Evolutionary conservation across 2,329 filamentous ascomycete genomes (phyloP), one percentile per base, ranked within the genome.

Genomic region (Cercospora janseana): DNA sequence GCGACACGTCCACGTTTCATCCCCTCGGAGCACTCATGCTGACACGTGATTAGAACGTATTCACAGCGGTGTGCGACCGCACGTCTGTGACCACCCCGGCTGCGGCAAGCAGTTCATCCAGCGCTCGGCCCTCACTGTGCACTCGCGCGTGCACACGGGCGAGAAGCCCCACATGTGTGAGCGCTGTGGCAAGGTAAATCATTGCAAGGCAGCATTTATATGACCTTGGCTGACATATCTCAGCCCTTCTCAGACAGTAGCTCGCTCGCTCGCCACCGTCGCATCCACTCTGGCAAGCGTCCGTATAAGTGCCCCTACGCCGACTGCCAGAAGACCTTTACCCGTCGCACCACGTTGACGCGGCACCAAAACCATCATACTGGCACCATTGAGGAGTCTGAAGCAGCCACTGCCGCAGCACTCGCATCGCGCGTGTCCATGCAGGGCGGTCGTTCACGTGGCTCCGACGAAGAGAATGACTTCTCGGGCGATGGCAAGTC

Each of bases 91-190:
- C 63, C 88, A 83, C 67, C 86, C 86, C 31, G 83, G 82, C 46
- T 98, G 93, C 69, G 88, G 88, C 58, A 98, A 97, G 72, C 88
- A 92, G 66, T 98, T 98, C 68, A 98, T 98, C 61, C 93, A 98
- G 70, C 82, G 93, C 49, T 96, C 91, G 21, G 93, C 93, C 16
- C 74, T 98, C 68, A 98, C 93, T 0, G 93, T 98, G 6, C 93
- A 97, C 70, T 85, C 88, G 66, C 87, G 93, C 61, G 91, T 96
- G 15, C 93, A 98, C 70, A 97, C 93, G 2, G 93, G 93, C 58
- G 93, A 97, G 74, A 98, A 98, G 73, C 93, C 93, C 43, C 93
- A 98, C 65, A 92, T 93, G 83, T 98, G 93, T 68, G 93, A 96
- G 72, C 83, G 88, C 56, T 97, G 93, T 69, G 88, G 89, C 69